These are phyloP conservation scores for Lineolata rhizophorae DNA, from an alignment of 495 filamentous ascomycete species.

Conservation along the genomic window DNA sequence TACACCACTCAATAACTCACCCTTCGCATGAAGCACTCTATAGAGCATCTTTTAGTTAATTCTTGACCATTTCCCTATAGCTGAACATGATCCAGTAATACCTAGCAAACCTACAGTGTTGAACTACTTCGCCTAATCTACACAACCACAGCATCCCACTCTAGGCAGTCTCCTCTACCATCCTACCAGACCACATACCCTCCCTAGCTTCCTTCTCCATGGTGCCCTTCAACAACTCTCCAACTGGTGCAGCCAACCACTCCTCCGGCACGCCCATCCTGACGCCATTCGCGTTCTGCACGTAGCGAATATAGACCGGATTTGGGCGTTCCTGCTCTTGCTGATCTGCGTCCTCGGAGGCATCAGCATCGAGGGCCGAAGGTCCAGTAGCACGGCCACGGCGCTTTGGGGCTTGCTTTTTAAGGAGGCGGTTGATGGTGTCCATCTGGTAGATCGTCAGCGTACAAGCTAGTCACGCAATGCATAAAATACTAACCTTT, in stretches of 20 bases:
- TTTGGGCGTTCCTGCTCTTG: constrained; percentile 42
- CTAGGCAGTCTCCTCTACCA: too few relatives aligned
- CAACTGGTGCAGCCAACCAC: constrained; percentile 50
- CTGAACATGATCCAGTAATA: too few relatives aligned
- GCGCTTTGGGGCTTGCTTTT: constrained; percentile 84
- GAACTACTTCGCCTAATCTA: too few relatives aligned
- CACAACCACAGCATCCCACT: too few relatives aligned
- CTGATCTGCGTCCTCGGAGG: constrained; percentile 22
- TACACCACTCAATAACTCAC: too few relatives aligned
- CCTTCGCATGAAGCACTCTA: too few relatives aligned
- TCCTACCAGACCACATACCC: too few relatives aligned
- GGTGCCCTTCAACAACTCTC: constrained; percentile 38
- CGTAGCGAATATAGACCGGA: constrained; percentile 55
- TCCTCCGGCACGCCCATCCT: constrained; percentile 57
- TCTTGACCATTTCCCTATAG: too few relatives aligned
- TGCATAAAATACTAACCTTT: constrained; percentile 37
- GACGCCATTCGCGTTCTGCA: constrained; percentile 47
- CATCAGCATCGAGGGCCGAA: too few relatives aligned
- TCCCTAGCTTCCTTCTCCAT: too few relatives aligned
- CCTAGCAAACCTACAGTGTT: too few relatives aligned
- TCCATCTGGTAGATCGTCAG: constrained; percentile 46
- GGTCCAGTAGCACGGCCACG: constrained; percentile 31
- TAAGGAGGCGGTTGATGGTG: constrained; percentile 90
- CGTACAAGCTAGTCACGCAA: constrained; percentile 2
- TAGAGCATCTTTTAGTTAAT: too few relatives aligned